These are phyloP conservation scores for Priceomyces carsonii DNA, from an alignment of 805 yeast genomes.

Conservation along the genomic window DNA sequence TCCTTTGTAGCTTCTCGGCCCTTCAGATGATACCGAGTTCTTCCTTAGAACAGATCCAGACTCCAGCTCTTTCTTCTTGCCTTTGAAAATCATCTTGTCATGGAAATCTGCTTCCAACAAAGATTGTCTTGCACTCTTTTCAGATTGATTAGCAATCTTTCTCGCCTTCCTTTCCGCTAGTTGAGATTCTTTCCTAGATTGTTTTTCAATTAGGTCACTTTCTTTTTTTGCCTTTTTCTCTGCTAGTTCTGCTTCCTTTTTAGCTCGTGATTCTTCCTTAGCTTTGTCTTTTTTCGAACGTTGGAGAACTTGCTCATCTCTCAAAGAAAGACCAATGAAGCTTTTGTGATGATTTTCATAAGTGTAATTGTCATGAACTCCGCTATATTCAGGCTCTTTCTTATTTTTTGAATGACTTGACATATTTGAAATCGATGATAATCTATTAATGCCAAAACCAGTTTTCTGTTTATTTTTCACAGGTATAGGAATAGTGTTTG, in stretches of 20 bases:
- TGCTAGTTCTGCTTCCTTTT: slow-evolving; percentile 4
- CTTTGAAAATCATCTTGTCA: too few relatives aligned
- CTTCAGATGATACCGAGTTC: too few relatives aligned
- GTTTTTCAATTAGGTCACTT: neutral
- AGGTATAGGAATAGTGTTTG: slow-evolving; percentile 2
- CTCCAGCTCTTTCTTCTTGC: too few relatives aligned
- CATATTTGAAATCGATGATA: slow-evolving; percentile 6
- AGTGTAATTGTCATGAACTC: slow-evolving; percentile 18
- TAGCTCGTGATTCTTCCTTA: slow-evolving; percentile 22
- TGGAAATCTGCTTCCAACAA: too few relatives aligned
- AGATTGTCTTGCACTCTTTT: too few relatives aligned
- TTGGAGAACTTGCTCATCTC: slow-evolving; percentile 15
- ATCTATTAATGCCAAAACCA: neutral
- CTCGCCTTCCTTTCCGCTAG: too few relatives aligned
- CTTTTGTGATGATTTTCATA: slow-evolving; percentile 35
- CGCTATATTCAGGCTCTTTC: slow-evolving; percentile 8
- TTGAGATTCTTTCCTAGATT: too few relatives aligned
- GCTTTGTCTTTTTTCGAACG: slow-evolving; percentile 23
- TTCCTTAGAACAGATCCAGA: too few relatives aligned
- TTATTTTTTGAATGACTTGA: neutral
- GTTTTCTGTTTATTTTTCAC: slow-evolving; percentile 10
- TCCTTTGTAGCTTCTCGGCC: too few relatives aligned
- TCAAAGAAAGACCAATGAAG: slow-evolving; percentile 32
- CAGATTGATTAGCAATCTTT: too few relatives aligned
- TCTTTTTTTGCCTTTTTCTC: slow-evolving; percentile 2